Base-by-base conservation (phyloP, 257 asterid species). In the Haberlea rhodopensis region DNA sequence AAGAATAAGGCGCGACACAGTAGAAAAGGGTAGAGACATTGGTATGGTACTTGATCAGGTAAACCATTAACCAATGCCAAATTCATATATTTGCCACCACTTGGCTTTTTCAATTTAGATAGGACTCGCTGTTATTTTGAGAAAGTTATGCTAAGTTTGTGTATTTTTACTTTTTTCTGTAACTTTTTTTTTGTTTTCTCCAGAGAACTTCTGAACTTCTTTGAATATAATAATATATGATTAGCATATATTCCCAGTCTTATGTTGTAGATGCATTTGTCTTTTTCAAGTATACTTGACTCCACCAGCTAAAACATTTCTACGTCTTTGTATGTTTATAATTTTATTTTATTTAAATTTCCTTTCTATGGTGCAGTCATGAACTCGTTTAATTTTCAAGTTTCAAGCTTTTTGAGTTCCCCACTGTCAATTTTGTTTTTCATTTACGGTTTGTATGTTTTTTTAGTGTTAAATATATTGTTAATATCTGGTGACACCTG, bases 1-100 rank as follows among this genome's bases (percentile, higher is more conserved):
- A 85, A 87, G 99, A 81, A 94, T 94, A 65, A 90, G 90, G 73
- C 97, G 99, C 23, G 99, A 94, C 78, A 90, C 95, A 18, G 92
- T 64, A 72, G 97, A 94, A 70, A 94, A 87, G 83, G 84, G 87
- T 53, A 83, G 99, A 79, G 99, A 94, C 73, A 90, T 94, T 57
- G 87, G 85, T 26, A 80, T 58, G 73, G 88, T 94, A 24, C 94
- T 94, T 71, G 99, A 94, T 77, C 99, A 90, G 99, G 99, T 88
- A 74, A 56, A 7, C 20, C 10, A 2, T n/a, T 34, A 18, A 6
- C 32, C 53, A 18, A 20, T 43, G 19, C 8, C 8, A 43, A 2
- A 3, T 13, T 43, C n/a, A 13, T 37, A 11, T 13, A 43, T 43
- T n/a, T n/a, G n/a, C n/a, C n/a, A n/a, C n/a, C n/a, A n/a, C n/a